Conservation (phyloP, 129 eudicot genomes). For the carrot (Daucus carota) region DH1_v3.0 NC_030382.2:55532501-55533000, state of each 20-base stretch:
- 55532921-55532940: background rate
- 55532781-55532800: background rate
- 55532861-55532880: background rate
- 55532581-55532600: background rate
- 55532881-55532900: background rate
- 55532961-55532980: background rate
- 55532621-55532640: too few species aligned
- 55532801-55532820: background rate
- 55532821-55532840: background rate
- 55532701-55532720: background rate
- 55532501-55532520: conserved; percentile 82
- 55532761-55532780: background rate
- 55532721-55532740: background rate
- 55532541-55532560: background rate
- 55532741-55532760: background rate
- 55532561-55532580: background rate
- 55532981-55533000: background rate
- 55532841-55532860: background rate
- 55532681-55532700: background rate
- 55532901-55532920: too few species aligned
- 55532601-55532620: background rate
- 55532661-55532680: background rate
- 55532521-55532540: conserved; percentile 17
- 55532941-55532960: background rate
- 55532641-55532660: background rate